Conservation (phyloP, 768 basidiomycete genomes). For the Mycena epipterygia region DNA sequence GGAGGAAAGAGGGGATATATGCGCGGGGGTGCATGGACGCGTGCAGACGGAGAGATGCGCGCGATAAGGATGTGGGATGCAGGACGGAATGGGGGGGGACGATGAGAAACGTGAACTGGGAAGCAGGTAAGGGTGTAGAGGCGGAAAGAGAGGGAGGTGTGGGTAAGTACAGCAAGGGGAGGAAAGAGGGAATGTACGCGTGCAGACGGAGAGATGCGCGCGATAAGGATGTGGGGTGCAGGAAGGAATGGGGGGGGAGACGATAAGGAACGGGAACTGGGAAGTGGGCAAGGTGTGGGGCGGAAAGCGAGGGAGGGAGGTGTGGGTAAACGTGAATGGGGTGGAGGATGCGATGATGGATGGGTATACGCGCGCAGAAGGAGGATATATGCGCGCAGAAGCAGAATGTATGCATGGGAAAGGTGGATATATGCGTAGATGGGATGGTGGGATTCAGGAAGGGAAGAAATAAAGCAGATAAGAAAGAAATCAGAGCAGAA, state of each 20-base stretch:
- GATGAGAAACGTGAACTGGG: neutral
- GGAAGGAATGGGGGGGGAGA: neutral
- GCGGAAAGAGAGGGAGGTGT: too few relatives aligned
- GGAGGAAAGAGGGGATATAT: too few relatives aligned
- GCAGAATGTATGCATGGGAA: neutral
- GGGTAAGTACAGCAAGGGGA: too few relatives aligned
- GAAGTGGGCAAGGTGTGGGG: neutral
- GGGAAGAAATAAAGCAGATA: neutral
- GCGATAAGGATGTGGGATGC: too few relatives aligned
- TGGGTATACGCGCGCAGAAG: neutral
- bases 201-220: too few relatives aligned
- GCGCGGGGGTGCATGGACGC: too few relatives aligned
- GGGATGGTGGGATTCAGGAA: neutral
- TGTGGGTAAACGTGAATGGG: neutral
- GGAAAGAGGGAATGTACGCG: too few relatives aligned
- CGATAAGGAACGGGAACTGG: neutral
- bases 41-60: too few relatives aligned
- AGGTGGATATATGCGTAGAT: neutral
- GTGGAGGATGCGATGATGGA: neutral
- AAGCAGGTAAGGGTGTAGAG: neutral
- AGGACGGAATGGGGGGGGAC: too few relatives aligned
- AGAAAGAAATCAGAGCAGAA: neutral
- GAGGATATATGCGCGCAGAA: neutral
- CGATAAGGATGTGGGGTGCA: too few relatives aligned
- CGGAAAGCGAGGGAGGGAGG: neutral